Evolutionary conservation across 2,329 filamentous ascomycete genomes (phyloP), one percentile per base, ranked within the genome.

Genomic region (Microthyrium microscopicum): DNA sequence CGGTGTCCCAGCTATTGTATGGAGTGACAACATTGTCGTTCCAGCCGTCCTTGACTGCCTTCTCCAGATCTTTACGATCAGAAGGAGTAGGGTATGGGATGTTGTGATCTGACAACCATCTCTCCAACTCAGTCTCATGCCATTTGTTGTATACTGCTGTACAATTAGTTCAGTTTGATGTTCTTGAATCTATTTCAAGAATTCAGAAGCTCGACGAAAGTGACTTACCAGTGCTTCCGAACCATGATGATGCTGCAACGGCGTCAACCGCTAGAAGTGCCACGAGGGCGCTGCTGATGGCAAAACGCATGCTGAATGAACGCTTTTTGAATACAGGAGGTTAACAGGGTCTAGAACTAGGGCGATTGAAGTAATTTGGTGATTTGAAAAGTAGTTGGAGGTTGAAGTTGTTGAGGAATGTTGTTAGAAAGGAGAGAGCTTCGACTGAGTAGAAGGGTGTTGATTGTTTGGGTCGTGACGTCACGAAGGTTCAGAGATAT

Each of bases 81-180:
- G 87, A 74, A 8, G 85, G 73, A 8, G 73, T 76, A n/a, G 89
- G 84, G 54, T 94, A 84, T 7, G 87, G 83, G 37, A 98, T 67
- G 53, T 85, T 73, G 60, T 95, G 70, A 53, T 98, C 89, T 20
- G 80, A 80, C 31, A 98, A 73, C 89, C 89, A 98, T 49, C 85
- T 73, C 62, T 98, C 87, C 20, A 98, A 73, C 66, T 98, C 89
- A 16, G 82, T 92, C 64, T 95, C 77, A 49, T 95, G 87, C 89
- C 89, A 98, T 56, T 89, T 94, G 62, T 95, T 94, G 67, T 95
- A 95, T 12, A 77, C 87, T 93, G 50, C 31, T 44, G 38, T 39
- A 41, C 41, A 39, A 50, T 42, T 50, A 44, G 39, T 36, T 33
- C 27, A 34, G 41, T 55, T 40, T 37, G 34, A 34, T 25, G 26